These are phyloP conservation scores for Phycomyces nitens DNA, from an alignment of 192 early-diverging fungal species.

Conservation along the genomic window DNA sequence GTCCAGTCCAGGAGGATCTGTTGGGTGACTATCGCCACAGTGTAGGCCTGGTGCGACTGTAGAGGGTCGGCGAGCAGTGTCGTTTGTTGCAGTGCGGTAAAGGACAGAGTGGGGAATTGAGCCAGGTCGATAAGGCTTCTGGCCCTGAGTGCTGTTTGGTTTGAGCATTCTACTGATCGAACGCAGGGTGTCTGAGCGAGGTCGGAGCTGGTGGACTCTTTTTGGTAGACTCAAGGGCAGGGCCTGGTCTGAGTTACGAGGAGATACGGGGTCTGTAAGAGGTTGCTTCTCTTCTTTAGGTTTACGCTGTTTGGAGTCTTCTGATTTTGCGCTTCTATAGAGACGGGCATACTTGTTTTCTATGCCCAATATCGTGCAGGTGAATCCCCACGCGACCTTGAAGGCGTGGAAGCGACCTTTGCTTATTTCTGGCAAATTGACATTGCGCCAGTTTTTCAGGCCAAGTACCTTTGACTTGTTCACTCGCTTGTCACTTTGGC, in stretches of 20 bases:
- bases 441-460: conserved; percentile 58
- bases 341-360: conserved; percentile 25
- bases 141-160: background rate
- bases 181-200: conserved; percentile 27
- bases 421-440: conserved; percentile 39
- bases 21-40: conserved; percentile 17
- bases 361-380: conserved; percentile 16
- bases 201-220: conserved; percentile 9
- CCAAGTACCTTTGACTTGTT: conserved; percentile 65
- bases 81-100: conserved; percentile 20
- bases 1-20: conserved; percentile 8
- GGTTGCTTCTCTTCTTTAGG: conserved; percentile 7
- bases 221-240: conserved; percentile 3
- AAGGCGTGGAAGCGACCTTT: conserved; percentile 9
- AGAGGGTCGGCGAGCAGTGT: background rate
- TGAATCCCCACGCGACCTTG: conserved; percentile 17
- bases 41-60: background rate
- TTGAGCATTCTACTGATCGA: conserved; percentile 27
- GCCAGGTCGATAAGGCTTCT: conserved; percentile 28
- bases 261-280: background rate
- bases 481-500: conserved; percentile 76
- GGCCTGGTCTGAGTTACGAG: background rate
- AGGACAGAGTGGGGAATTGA: conserved; percentile 46
- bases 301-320: background rate
- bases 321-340: conserved; percentile 4